Conservation (phyloP, 805 yeast species). For the Suhomyces xylopsoci region DNA sequence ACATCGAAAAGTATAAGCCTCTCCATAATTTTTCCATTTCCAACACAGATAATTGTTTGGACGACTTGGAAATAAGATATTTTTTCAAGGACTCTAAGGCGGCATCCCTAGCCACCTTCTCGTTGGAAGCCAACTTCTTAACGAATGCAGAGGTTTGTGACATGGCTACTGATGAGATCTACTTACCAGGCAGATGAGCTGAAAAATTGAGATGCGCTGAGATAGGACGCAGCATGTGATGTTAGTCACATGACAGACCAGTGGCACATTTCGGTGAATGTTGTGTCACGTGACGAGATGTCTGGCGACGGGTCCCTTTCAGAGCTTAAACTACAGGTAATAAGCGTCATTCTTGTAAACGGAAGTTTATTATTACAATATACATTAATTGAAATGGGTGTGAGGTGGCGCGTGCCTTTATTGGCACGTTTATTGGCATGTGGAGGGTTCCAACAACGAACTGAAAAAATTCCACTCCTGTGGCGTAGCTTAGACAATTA, state of each 20-base stretch:
- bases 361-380: background rate
- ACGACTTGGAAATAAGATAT: slow-evolving; percentile 45
- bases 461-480: background rate
- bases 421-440: background rate
- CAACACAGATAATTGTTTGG: slow-evolving; percentile 40
- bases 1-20: slow-evolving; percentile 92
- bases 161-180: slow-evolving; percentile 7
- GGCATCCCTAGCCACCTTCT: slow-evolving; percentile 67
- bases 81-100: slow-evolving; percentile 65
- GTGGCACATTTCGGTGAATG: no score
- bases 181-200: background rate
- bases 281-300: background rate
- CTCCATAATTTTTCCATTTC: slow-evolving; percentile 89
- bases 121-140: slow-evolving; percentile 80
- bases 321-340: background rate
- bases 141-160: slow-evolving; percentile 55
- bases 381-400: background rate
- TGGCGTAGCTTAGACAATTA: slow-evolving; percentile 62
- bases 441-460: background rate
- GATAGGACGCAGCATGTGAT: background rate
- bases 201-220: background rate
- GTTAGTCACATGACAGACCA: background rate
- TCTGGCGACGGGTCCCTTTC: background rate
- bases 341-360: background rate
- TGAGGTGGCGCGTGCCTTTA: background rate